Evolutionary conservation across 352 stramenopile genomes (phyloP).

Genomic region (Hyaloperonospora arabidopsidis): DNA sequence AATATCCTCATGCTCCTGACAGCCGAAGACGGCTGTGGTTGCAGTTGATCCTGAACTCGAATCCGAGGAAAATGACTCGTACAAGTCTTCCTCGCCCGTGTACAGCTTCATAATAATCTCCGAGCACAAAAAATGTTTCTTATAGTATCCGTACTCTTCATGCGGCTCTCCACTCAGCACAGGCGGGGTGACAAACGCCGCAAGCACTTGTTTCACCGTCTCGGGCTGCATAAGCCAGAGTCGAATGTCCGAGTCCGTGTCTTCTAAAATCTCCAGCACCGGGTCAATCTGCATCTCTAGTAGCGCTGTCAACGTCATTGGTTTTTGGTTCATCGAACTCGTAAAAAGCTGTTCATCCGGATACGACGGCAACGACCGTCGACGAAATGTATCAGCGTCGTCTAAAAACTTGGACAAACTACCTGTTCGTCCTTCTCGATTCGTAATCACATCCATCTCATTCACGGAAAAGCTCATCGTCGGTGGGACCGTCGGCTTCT

Average conservation of each 20-base stretch:
- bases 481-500: slow-evolving; percentile 31
- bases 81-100: slow-evolving; percentile 81
- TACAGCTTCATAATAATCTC: slow-evolving; percentile 89
- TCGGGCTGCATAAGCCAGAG: slow-evolving; percentile 75
- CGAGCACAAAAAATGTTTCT: slow-evolving; percentile 83
- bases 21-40: slow-evolving; percentile 68
- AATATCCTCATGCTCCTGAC: slow-evolving; percentile 61
- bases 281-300: slow-evolving; percentile 80
- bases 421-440: slow-evolving; percentile 54
- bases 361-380: slow-evolving; percentile 65
- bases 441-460: slow-evolving; percentile 81
- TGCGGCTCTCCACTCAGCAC: slow-evolving; percentile 66
- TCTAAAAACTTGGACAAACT: slow-evolving; percentile 79
- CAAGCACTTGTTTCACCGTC: slow-evolving; percentile 69
- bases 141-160: slow-evolving; percentile 87
- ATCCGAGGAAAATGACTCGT: slow-evolving; percentile 83
- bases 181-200: slow-evolving; percentile 73
- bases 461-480: slow-evolving; percentile 76
- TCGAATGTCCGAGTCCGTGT: slow-evolving; percentile 78
- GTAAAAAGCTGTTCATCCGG: slow-evolving; percentile 53
- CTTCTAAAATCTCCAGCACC: slow-evolving; percentile 79
- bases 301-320: slow-evolving; percentile 57
- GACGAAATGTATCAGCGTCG: slow-evolving; percentile 63
- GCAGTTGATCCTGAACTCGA: slow-evolving; percentile 64
- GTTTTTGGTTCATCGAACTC: slow-evolving; percentile 44